Percentiles rank a stretch among this genome's conserved stretches.
Conservation (phyloP, 208 protist genomes). For the Leishmania turanica region DNA sequence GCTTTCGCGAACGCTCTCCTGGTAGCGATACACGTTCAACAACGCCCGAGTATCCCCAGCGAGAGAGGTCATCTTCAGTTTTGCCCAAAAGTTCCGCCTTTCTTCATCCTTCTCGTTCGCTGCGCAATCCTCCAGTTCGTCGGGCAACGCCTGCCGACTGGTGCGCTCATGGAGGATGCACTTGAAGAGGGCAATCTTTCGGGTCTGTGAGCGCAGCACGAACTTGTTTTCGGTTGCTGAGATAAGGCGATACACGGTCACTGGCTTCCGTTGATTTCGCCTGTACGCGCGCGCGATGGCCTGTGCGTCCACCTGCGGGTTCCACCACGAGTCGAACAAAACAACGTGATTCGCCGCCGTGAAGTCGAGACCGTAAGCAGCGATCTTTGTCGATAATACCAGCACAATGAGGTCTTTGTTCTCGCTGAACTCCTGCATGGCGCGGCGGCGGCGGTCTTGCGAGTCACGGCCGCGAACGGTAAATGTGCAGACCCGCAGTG, state of each 20-base stretch:
- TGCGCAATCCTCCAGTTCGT: conserved; percentile 65
- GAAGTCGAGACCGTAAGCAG: conserved; percentile 98
- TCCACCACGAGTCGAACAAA: conserved; percentile 99
- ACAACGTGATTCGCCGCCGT: conserved; percentile 98
- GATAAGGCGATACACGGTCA: conserved; percentile 97
- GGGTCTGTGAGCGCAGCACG: conserved; percentile 62
- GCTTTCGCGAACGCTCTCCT: conserved; percentile 39
- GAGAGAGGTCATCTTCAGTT: conserved; percentile 48
- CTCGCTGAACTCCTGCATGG: conserved; percentile 66
- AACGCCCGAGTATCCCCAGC: conserved; percentile 50
- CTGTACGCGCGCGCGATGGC: conserved; percentile 96
- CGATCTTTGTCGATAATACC: conserved; percentile 97
- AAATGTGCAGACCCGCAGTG: conserved; percentile 52
- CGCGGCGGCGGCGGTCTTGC: conserved; percentile 49
- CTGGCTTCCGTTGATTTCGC: conserved; percentile 96
- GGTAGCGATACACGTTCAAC: conserved; percentile 57
- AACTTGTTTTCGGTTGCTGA: conserved; percentile 57
- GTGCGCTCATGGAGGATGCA: conserved; percentile 79
- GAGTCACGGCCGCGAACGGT: conserved; percentile 75
- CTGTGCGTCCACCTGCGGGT: conserved; percentile 98
- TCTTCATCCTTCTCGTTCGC: conserved; percentile 59
- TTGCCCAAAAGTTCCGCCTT: conserved; percentile 52
- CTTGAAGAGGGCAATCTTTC: conserved; percentile 80
- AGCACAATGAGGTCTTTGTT: conserved; percentile 64
- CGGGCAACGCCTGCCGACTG: conserved; percentile 41